phyloP scores from a whole-genome alignment of 2,329 filamentous ascomycete species.

The Fusarium sublunatum region DNA sequence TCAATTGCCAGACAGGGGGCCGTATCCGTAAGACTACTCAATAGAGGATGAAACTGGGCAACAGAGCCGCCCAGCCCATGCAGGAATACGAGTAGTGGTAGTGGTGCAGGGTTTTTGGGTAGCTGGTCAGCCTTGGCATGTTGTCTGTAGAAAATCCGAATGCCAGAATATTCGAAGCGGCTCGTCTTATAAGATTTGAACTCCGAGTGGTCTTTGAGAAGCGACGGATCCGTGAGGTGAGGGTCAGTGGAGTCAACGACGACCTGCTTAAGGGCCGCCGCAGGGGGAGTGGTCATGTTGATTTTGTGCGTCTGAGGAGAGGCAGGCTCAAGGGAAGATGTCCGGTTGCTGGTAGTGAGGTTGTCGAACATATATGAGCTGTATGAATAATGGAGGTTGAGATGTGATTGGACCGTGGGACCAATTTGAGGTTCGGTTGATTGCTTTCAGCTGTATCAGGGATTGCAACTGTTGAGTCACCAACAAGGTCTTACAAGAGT shows the following conservation, averaged over 20 bases:
- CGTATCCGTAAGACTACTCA: conserved; percentile 83
- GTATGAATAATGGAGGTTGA: conserved; percentile 1
- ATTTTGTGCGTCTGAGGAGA: conserved; percentile 35
- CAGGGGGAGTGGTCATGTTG: conserved; percentile 41
- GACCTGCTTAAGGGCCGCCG: conserved; percentile 37
- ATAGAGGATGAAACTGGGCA: conserved; percentile 84
- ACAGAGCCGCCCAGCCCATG: conserved; percentile 94
- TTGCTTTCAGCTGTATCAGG: conserved; percentile 21
- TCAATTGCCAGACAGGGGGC: conserved; percentile 87
- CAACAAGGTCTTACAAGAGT: conserved; percentile 27
- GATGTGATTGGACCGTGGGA: background rate
- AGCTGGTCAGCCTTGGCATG: conserved; percentile 87
- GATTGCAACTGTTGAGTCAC: conserved; percentile 37
- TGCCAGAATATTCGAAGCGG: conserved; percentile 74
- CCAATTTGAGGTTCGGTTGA: conserved; percentile 7
- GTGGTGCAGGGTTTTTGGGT: conserved; percentile 74
- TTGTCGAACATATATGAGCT: conserved; percentile 4
- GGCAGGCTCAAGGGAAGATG: conserved; percentile 11
- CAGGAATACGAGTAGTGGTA: conserved; percentile 89
- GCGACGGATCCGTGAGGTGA: conserved; percentile 75
- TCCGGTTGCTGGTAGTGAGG: conserved; percentile 1
- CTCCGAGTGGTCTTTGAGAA: conserved; percentile 81
- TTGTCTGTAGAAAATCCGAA: conserved; percentile 85
- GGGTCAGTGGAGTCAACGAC: conserved; percentile 51
- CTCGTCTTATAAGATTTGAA: conserved; percentile 78